These are phyloP conservation scores for Tirmania nivea DNA, from an alignment of 495 filamentous ascomycete genomes.

Conservation along the genomic window DNA sequence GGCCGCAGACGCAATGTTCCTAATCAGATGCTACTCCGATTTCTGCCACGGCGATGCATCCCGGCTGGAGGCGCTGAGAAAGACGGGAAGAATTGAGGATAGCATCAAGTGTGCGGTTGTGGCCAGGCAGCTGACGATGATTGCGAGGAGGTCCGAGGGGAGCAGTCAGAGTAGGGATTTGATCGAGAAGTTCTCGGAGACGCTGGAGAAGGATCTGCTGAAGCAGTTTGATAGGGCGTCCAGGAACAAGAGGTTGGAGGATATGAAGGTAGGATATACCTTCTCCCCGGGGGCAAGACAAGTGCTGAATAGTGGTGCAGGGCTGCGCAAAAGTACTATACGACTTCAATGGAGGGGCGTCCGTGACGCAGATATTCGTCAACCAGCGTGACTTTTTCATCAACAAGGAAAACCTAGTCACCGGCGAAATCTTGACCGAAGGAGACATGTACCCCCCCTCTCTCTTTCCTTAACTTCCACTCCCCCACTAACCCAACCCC, in stretches of 20 bases:
- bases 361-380: conserved; percentile 84
- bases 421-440: conserved; percentile 64
- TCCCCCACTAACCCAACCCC: not conserved
- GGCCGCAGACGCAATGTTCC: conserved; percentile 78
- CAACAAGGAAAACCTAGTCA: conserved; percentile 68
- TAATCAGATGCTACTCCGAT: conserved; percentile 90
- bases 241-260: conserved; percentile 74
- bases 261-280: conserved; percentile 47
- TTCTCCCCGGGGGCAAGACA: not conserved
- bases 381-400: conserved; percentile 99
- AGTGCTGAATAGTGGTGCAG: not conserved
- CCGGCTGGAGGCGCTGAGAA: conserved; percentile 22
- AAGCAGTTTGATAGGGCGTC: conserved; percentile 96
- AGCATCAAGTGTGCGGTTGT: conserved; percentile 19
- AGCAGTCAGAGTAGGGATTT: conserved; percentile 53
- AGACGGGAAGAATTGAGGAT: conserved; percentile 18
- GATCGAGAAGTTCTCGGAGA: conserved; percentile 92
- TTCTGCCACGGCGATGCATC: conserved; percentile 34
- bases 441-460: conserved; percentile 34
- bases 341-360: conserved; percentile 88
- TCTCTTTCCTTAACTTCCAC: not conserved
- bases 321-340: conserved; percentile 71
- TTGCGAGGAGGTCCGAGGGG: conserved; percentile 17
- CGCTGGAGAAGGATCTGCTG: conserved; percentile 80
- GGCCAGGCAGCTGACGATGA: conserved; percentile 14